A percentile compares a stretch with the other conserved stretches of the same genome.
These are phyloP conservation scores for Forsythia suspensa DNA, from an alignment of 257 asterid species.

Conservation along the genomic window DNA sequence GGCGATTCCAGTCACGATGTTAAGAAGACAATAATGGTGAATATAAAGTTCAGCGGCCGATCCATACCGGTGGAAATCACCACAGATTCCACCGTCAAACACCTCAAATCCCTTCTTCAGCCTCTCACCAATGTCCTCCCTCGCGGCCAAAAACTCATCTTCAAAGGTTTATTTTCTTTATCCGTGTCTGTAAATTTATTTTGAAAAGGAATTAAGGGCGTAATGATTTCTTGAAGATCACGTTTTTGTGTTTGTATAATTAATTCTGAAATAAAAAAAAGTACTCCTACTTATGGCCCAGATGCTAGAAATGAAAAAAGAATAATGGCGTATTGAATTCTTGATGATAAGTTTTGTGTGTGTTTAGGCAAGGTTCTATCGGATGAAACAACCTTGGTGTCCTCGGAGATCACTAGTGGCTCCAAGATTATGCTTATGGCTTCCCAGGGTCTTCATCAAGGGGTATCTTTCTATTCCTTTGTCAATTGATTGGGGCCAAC, in stretches of 20 bases:
- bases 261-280: neutral
- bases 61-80: slow-evolving; percentile 60
- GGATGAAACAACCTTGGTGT: slow-evolving; percentile 61
- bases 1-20: slow-evolving; percentile 5
- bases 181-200: neutral
- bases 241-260: neutral
- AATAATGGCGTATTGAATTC: neutral
- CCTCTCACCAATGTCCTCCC: slow-evolving; percentile 84
- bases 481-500: neutral
- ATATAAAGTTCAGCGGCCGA: slow-evolving; percentile 68
- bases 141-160: slow-evolving; percentile 95
- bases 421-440: slow-evolving; percentile 92
- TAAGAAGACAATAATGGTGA: slow-evolving; percentile 33
- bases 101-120: slow-evolving; percentile 69
- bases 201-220: neutral
- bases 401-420: slow-evolving; percentile 53
- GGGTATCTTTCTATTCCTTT: slow-evolving; percentile 44
- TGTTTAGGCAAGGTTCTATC: slow-evolving; percentile 58
- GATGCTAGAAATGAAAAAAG: neutral
- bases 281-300: neutral
- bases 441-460: slow-evolving; percentile 91
- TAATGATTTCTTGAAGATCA: slow-evolving; percentile 1
- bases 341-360: slow-evolving; percentile 10
- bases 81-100: slow-evolving; percentile 49
- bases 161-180: slow-evolving; percentile 47